A percentile compares a stretch with the other conserved stretches of the same genome.
phyloP scores from a whole-genome alignment of 176 grass and related monocot species.

The Oryza nivara region DNA sequence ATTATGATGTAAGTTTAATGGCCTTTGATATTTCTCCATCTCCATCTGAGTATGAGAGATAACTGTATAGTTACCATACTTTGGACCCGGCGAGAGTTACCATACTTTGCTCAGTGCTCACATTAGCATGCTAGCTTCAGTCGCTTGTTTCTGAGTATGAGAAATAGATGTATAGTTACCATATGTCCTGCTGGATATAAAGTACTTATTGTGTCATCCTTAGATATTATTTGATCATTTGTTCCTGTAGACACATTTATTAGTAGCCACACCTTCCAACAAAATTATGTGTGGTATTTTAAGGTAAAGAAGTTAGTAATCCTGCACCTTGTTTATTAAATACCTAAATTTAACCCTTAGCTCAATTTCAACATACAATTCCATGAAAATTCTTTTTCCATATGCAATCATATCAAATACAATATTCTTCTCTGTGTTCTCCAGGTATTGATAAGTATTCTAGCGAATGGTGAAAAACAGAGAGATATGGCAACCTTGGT shows the following conservation, averaged over 20 bases:
- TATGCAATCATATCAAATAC: constrained; percentile 1
- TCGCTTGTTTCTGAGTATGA: background rate
- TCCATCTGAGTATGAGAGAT: background rate
- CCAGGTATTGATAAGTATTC: constrained; percentile 64
- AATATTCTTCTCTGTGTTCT: constrained; percentile 31
- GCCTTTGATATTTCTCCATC: constrained; percentile 8
- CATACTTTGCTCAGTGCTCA: background rate
- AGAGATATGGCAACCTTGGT: constrained; percentile 51
- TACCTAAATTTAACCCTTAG: constrained; percentile 4
- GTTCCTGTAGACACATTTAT: too few relatives aligned
- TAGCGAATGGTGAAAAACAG: constrained; percentile 69
- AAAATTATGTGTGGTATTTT: too few relatives aligned
- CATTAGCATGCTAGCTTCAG: background rate
- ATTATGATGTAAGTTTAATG: constrained; percentile 64
- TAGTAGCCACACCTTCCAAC: too few relatives aligned
- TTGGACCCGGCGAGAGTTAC: background rate
- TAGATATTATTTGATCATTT: too few relatives aligned
- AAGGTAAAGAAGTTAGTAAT: background rate
- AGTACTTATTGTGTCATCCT: too few relatives aligned
- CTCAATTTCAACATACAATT: background rate
- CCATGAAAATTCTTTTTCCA: constrained; percentile 7
- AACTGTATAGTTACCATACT: constrained; percentile 26
- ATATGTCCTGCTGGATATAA: constrained; percentile 5
- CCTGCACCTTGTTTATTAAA: background rate
- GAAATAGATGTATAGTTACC: constrained; percentile 7